These are phyloP conservation scores for Aspergillus avenaceus DNA, from an alignment of 495 filamentous ascomycete genomes.

Conservation along the genomic window DNA sequence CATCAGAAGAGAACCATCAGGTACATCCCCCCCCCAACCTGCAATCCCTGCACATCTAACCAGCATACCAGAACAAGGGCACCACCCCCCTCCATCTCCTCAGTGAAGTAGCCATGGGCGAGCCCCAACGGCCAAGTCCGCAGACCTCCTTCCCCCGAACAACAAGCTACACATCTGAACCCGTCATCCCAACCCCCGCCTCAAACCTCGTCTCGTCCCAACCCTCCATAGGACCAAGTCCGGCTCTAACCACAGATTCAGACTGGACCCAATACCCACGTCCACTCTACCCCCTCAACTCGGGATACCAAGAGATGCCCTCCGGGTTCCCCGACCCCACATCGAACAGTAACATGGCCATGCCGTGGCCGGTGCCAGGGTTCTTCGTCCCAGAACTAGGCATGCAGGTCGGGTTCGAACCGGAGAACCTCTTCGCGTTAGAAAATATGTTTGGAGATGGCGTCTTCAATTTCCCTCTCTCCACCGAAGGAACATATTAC, in stretches of 20 bases:
- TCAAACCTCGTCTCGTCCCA: slow-evolving; percentile 9
- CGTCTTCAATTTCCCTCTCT: slow-evolving; percentile 30
- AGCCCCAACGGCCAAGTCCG: slow-evolving; percentile 23
- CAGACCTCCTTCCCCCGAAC: slow-evolving; percentile 3
- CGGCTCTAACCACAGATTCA: slow-evolving; percentile 1
- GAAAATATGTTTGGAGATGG: slow-evolving; percentile 36
- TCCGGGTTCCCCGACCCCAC: slow-evolving; percentile 15
- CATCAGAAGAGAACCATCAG: not conserved
- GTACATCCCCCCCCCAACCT: slow-evolving; percentile 5
- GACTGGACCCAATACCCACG: slow-evolving; percentile 16
- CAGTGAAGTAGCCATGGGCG: slow-evolving; percentile 63
- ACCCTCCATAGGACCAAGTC: slow-evolving; percentile 4
- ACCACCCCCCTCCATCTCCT: slow-evolving; percentile 61
- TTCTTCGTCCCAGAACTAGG: slow-evolving; percentile 26
- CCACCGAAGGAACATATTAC: slow-evolving; percentile 21
- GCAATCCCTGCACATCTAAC: slow-evolving; percentile 6
- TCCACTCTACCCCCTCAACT: slow-evolving; percentile 12
- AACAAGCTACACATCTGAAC: slow-evolving; percentile 2
- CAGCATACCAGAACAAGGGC: slow-evolving; percentile 15
- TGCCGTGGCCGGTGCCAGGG: slow-evolving; percentile 16
- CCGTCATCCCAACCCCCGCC: not conserved
- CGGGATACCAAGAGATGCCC: slow-evolving; percentile 5
- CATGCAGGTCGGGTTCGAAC: slow-evolving; percentile 21
- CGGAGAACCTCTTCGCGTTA: slow-evolving; percentile 30
- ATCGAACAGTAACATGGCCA: slow-evolving; percentile 4